phyloP scores from a whole-genome alignment of 192 early-diverging fungal species.

The Coemansia asiatica region DNA sequence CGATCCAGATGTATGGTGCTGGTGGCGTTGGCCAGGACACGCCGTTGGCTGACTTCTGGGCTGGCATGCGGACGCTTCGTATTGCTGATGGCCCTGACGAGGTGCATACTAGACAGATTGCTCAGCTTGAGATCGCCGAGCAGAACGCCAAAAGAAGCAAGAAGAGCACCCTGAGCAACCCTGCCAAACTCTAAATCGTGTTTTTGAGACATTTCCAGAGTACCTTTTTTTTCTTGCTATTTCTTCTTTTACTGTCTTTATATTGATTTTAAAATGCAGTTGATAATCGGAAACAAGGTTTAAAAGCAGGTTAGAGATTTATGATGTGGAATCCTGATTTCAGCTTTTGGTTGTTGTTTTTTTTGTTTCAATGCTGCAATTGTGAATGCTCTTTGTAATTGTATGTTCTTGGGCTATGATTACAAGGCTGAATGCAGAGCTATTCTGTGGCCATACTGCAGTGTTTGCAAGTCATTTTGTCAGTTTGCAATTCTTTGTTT shows the following conservation, averaged over 20 bases:
- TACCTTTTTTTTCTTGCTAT: not conserved
- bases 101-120: conserved; percentile 85
- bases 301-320: not conserved
- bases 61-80: conserved; percentile 75
- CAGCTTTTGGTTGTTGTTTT: not conserved
- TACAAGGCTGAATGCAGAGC: no score
- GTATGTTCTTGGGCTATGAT: not conserved
- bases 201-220: no score
- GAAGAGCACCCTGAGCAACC: not conserved
- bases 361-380: not conserved
- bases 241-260: not conserved
- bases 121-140: conserved; percentile 67
- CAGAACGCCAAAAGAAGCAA: conserved; percentile 37
- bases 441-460: no score
- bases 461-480: no score
- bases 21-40: conserved; percentile 87
- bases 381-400: not conserved
- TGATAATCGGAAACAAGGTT: not conserved
- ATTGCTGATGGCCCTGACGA: conserved; percentile 96
- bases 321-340: not conserved
- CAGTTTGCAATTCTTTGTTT: not conserved
- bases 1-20: conserved; percentile 93
- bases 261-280: not conserved
- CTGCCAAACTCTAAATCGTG: conserved; percentile 21
- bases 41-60: conserved; percentile 81